Evolutionary conservation across 495 filamentous ascomycete genomes (phyloP), one percentile per base, ranked within the genome.

Genomic region (Penicillium simplicissimum): DNA sequence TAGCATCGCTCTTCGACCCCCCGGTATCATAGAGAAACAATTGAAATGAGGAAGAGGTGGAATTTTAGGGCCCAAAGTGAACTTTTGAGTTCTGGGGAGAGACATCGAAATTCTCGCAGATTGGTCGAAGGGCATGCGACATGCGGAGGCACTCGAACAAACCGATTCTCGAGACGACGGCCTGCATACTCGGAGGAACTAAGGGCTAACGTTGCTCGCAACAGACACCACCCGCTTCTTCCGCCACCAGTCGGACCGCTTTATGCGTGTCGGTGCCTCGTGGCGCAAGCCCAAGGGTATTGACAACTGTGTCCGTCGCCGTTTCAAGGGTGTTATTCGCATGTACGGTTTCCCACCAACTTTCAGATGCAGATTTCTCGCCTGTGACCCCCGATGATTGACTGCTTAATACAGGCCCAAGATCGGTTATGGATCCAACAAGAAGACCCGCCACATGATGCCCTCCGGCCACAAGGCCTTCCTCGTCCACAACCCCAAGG

Each of bases 261-360:
- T 95, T 85, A 97, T 87, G 82, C 88, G 92, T 74, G 87, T 97
- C 59, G 85, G 84, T 74, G 75, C 88, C 43, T 87, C 82, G 78
- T 98, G 95, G 95, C 90, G 95, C 82, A 98, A 98, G 86, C 95
- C 95, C 56, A 98, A 97, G 88, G 95, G 95, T 88, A 98, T 98
- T 81, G 95, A 98, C 75, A 95, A 93, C 79, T 80, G 87, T 59
- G 91, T 94, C 74, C 87, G 91, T 70, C 86, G 93, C 81, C 88
- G 93, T 67, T 97, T 96, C 84, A 93, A 93, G 87, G 90, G 93
- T 71, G 89, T 88, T 80, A 88, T 90, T 79, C 90, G 88, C 72
- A 98, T 98, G 94, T 98, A 91, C 79, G 92, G 86, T 38, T 52
- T 9, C 35, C 58, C 37, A 19, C 34, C 25, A 49, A 13, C 7